Conservation (phyloP, 2,329 filamentous ascomycete genomes). For the Verticillium longisporum region DNA sequence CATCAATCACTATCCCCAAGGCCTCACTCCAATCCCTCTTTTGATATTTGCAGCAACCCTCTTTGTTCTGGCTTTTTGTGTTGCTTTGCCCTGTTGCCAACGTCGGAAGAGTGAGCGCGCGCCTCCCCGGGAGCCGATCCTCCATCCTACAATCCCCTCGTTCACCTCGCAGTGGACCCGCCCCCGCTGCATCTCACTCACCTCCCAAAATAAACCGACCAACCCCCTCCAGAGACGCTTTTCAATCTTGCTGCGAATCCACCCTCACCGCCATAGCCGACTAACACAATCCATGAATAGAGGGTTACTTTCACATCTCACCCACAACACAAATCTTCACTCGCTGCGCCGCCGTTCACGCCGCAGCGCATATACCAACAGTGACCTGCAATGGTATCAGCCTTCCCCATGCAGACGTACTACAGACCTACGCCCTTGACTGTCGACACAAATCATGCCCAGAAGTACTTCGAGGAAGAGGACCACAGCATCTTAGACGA, state of each 20-base stretch:
- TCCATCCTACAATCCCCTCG: background rate
- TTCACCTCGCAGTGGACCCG: constrained; percentile 4
- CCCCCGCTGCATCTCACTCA: constrained; percentile 8
- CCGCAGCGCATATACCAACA: background rate
- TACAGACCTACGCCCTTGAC: constrained; percentile 43
- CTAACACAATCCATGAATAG: constrained; percentile 7
- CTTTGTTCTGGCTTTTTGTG: background rate
- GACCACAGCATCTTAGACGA: constrained; percentile 56
- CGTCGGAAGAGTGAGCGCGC: background rate
- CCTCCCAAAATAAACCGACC: constrained; percentile 10
- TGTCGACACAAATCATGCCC: constrained; percentile 45
- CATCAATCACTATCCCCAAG: too few relatives aligned
- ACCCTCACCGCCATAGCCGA: constrained; percentile 8
- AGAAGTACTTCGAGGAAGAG: constrained; percentile 56
- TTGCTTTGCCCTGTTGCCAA: background rate
- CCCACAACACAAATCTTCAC: background rate
- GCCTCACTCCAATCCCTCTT: too few relatives aligned
- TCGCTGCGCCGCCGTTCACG: background rate
- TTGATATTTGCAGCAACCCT: background rate
- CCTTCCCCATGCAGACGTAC: constrained; percentile 43
- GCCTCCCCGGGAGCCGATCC: background rate
- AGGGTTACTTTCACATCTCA: background rate
- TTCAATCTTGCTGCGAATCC: background rate
- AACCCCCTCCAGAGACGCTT: background rate
- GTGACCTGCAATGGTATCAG: constrained; percentile 39